A percentile compares a stretch with the other conserved stretches of the same genome.
phyloP scores from a whole-genome alignment of 2,329 filamentous ascomycete genomes.

The Zopfia rhizophila region DNA sequence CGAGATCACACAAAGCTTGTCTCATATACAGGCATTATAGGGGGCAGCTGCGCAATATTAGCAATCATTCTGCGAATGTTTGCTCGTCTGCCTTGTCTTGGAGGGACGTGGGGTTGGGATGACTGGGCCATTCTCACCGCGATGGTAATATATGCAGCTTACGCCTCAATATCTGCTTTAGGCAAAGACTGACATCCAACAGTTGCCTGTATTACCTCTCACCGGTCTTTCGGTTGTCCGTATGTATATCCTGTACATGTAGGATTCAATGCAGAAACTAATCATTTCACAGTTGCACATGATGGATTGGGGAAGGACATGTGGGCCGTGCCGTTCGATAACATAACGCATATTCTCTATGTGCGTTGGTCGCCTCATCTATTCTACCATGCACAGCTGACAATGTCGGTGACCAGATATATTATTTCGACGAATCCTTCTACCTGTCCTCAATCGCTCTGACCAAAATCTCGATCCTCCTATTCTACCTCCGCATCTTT shows the following conservation, averaged over 20 bases:
- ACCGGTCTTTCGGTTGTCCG: constrained; percentile 29
- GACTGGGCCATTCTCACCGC: constrained; percentile 48
- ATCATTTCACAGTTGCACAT: constrained; percentile 26
- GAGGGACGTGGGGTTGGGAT: constrained; percentile 52
- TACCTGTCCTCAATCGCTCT: constrained; percentile 33
- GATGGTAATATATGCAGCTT: constrained; percentile 47
- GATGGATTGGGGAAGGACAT: constrained; percentile 63
- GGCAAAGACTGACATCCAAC: constrained; percentile 9
- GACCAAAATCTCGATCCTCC: constrained; percentile 42
- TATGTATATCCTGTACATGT: constrained; percentile 7
- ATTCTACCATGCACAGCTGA: background rate
- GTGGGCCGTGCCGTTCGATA: constrained; percentile 57
- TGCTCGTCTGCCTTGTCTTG: constrained; percentile 47
- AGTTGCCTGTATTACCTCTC: constrained; percentile 31
- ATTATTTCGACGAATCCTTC: constrained; percentile 33
- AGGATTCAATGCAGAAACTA: constrained; percentile 12
- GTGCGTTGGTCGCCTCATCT: constrained; percentile 20
- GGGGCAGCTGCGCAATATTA: constrained; percentile 46
- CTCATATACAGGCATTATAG: constrained; percentile 44
- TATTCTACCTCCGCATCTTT: constrained; percentile 46
- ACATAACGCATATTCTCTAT: constrained; percentile 58
- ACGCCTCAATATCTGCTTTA: background rate
- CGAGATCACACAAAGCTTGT: constrained; percentile 49
- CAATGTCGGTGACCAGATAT: constrained; percentile 25
- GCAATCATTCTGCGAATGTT: constrained; percentile 48